phyloP scores from a whole-genome alignment of 331 rosid species.

The Quercus lobata region DNA sequence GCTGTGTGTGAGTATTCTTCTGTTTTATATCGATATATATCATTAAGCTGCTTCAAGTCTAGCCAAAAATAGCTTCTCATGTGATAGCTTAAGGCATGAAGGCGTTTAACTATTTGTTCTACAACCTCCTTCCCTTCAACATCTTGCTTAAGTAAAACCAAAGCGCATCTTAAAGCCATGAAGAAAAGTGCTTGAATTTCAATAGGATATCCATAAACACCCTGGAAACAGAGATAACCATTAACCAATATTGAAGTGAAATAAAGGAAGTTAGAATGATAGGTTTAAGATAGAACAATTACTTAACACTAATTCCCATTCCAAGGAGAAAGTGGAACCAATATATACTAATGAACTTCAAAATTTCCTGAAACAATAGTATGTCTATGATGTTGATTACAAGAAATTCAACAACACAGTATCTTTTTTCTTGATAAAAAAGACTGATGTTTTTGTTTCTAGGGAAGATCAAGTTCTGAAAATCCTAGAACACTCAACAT shows the following conservation, averaged over 20 bases:
- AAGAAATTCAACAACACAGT: background rate
- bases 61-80: conserved; percentile 79
- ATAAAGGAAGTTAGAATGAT: background rate
- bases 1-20: conserved; percentile 84
- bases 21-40: conserved; percentile 73
- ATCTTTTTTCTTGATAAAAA: background rate
- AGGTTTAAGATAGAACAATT: background rate
- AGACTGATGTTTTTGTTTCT: background rate
- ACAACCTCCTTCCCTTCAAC: conserved; percentile 68
- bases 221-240: conserved; percentile 43
- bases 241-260: conserved; percentile 2
- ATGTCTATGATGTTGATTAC: background rate
- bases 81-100: conserved; percentile 71
- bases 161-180: conserved; percentile 86
- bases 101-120: conserved; percentile 61
- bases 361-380: background rate
- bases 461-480: background rate
- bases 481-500: background rate
- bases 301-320: background rate
- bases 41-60: conserved; percentile 74
- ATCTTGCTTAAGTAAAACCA: conserved; percentile 72
- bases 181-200: conserved; percentile 89
- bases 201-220: conserved; percentile 88
- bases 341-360: background rate
- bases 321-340: background rate